phyloP scores from a whole-genome alignment of 768 basidiomycete species.

The Lactifluus echinatus region DNA sequence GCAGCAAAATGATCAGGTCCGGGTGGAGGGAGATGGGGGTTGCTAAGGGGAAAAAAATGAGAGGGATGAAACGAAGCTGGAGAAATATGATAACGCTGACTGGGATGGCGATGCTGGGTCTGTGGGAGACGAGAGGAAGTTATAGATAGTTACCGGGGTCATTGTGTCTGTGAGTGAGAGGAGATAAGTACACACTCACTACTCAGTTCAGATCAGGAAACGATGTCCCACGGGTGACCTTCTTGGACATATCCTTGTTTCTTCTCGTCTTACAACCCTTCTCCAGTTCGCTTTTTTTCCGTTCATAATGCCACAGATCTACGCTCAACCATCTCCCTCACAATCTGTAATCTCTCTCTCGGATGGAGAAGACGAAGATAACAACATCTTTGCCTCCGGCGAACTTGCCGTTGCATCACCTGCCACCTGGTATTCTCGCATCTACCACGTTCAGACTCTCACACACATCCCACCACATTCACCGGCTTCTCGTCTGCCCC shows the following conservation, averaged over 20 bases:
- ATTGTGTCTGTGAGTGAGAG: neutral
- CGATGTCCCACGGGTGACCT: conserved; percentile 8
- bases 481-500: conserved; percentile 65
- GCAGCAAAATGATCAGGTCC: conserved; percentile 58
- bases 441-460: conserved; percentile 19
- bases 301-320: conserved; percentile 24
- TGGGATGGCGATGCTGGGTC: neutral
- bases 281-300: neutral
- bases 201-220: neutral
- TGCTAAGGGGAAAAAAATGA: neutral
- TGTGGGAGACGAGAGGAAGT: neutral
- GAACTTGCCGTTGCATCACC: conserved; percentile 37
- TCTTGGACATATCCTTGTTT: neutral
- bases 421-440: conserved; percentile 41
- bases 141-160: too few species aligned
- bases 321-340: conserved; percentile 39
- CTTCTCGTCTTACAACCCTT: conserved; percentile 2
- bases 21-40: conserved; percentile 41
- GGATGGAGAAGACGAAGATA: conserved; percentile 61
- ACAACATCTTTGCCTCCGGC: conserved; percentile 37
- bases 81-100: neutral
- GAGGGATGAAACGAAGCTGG: neutral
- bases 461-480: conserved; percentile 33
- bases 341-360: conserved; percentile 75
- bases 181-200: too few species aligned